Evolutionary conservation across 345 rosid species (phyloP).

Genomic region (Rhodamnia rubescens): DNA sequence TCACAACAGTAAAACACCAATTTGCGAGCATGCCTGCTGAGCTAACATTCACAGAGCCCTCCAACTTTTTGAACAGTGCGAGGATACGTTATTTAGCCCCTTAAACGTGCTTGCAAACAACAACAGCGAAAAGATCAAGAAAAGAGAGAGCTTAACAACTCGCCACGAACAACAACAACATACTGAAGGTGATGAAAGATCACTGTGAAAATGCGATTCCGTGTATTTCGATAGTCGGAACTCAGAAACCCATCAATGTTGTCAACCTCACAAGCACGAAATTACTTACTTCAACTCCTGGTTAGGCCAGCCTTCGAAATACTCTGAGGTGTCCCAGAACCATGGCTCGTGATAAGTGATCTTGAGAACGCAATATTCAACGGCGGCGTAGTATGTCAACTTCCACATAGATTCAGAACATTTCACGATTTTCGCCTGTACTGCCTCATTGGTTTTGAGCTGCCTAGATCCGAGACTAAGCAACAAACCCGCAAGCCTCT

Average conservation of each 20-base stretch:
- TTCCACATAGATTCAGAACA: slow-evolving; percentile 95
- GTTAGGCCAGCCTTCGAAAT: slow-evolving; percentile 76
- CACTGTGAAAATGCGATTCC: neutral
- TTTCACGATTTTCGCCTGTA: slow-evolving; percentile 42
- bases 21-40: neutral
- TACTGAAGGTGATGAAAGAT: neutral
- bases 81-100: neutral
- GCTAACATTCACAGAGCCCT: neutral
- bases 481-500: slow-evolving; percentile 66
- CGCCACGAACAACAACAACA: neutral
- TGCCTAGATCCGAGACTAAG: slow-evolving; percentile 21
- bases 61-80: neutral
- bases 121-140: neutral
- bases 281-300: slow-evolving; percentile 77
- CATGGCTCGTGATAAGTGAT: slow-evolving; percentile 55
- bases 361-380: slow-evolving; percentile 51
- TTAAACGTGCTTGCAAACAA: neutral
- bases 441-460: slow-evolving; percentile 43
- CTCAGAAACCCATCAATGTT: neutral
- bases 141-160: neutral
- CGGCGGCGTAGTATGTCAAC: slow-evolving; percentile 48
- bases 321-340: slow-evolving; percentile 50
- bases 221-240: neutral
- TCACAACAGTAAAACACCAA: neutral
- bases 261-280: neutral